Evolutionary conservation across 352 stramenopile species (phyloP), one percentile per base, ranked within the genome.

Genomic region (Phytophthora brassicae): DNA sequence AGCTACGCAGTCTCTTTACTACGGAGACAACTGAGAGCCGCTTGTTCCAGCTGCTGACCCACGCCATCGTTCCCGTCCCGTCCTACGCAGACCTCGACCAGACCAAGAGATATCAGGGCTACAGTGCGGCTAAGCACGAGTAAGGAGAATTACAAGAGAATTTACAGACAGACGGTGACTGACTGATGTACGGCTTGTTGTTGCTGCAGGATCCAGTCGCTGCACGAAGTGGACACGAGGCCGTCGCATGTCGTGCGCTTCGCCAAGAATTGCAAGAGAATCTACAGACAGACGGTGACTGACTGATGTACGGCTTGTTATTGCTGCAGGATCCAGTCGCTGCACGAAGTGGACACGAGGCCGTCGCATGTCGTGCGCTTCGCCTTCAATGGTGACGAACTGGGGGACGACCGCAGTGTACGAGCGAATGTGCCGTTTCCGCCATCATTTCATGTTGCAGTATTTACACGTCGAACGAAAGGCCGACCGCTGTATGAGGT

Each of bases 341-440:
- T 77, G 48, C 70, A 77, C 6, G 57, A 57, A 0, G 45, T 52
- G 1, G 56, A 68, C 33, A 65, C 66, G 26, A 66, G 70, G 44
- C 43, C 56, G 17, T 79, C 70, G 9, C 70, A 67, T 28, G 59
- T 79, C 0, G 59, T 74, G 19, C 46, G 53, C 55, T 86, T 92
- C 56, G 73, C 79, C 4, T 92, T 84, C 24, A 47, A 60, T 11
- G 84, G 84, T 2, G 45, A 64, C 17, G 64, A 73, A 13, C 60
- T 90, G 9, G 84, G 84, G 2, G 84, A 84, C 43, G 79, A 95
- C 52, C 84, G 86, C 13, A 82, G 72, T 48, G 84, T 93, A 36
- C 65, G 86, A 6, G 72, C 82, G n/a, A 95, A 95, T 46, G 77
- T 77, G 7, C 79, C 86, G 23, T 92, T 92, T 66, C 57, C 76